phyloP scores from a whole-genome alignment of 2,329 filamentous ascomycete species.

The Plectosphaerella plurivora region DNA sequence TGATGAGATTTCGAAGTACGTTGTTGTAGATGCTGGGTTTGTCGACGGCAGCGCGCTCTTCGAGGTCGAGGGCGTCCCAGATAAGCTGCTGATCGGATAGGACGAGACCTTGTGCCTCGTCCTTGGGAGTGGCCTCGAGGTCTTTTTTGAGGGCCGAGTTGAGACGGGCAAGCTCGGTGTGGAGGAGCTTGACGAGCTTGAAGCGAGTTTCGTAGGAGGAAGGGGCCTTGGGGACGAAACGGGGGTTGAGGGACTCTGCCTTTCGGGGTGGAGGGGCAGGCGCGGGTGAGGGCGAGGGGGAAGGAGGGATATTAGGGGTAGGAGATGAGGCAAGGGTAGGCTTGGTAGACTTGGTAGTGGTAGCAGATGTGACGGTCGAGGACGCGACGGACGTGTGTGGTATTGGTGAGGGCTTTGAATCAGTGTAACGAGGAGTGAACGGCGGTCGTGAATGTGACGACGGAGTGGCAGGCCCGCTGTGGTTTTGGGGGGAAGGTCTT shows the following conservation, averaged over 20 bases:
- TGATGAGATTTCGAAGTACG: slow-evolving; percentile 76
- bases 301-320: too few relatives aligned
- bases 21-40: slow-evolving; percentile 73
- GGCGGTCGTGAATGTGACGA: not conserved
- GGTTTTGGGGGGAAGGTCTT: too few relatives aligned
- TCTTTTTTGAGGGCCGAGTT: slow-evolving; percentile 58
- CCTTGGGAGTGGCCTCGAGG: slow-evolving; percentile 39
- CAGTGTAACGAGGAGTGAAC: not conserved
- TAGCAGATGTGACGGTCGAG: not conserved
- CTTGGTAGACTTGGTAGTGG: not conserved
- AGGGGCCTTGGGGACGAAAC: slow-evolving; percentile 55
- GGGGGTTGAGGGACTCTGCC: slow-evolving; percentile 61
- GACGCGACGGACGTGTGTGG: not conserved
- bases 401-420: not conserved
- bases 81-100: slow-evolving; percentile 65
- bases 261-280: slow-evolving; percentile 18
- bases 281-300: not conserved
- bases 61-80: slow-evolving; percentile 67
- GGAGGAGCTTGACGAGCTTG: slow-evolving; percentile 57
- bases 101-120: slow-evolving; percentile 47
- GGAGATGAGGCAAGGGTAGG: not conserved
- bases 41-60: slow-evolving; percentile 67
- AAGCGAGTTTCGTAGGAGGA: slow-evolving; percentile 52
- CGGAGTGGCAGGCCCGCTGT: too few relatives aligned
- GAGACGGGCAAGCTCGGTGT: slow-evolving; percentile 61